A percentile compares a stretch with the other conserved stretches of the same genome.
These are phyloP conservation scores for Mycena sp. DNA, from an alignment of 1,284 basidiomycete genomes.

Conservation along the genomic window DNA sequence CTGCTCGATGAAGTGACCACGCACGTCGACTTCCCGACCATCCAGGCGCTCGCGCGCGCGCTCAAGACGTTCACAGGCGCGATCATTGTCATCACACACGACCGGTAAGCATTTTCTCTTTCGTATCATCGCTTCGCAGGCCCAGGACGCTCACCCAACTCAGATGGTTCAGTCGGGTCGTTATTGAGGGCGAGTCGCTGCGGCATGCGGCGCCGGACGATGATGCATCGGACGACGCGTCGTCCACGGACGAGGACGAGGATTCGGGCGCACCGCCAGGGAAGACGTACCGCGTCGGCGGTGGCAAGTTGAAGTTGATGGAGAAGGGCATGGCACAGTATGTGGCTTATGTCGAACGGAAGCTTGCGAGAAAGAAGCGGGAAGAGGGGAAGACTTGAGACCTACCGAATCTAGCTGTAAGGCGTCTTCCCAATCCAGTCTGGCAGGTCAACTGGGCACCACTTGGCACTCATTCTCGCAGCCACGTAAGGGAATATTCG, in stretches of 20 bases:
- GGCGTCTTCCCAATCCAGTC: no score
- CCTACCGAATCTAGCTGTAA: no score
- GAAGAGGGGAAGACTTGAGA: slow-evolving; percentile 26
- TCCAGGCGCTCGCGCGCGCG: slow-evolving; percentile 65
- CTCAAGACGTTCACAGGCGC: slow-evolving; percentile 66
- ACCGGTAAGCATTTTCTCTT: slow-evolving; percentile 59
- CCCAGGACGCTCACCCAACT: no score
- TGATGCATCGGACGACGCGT: slow-evolving; percentile 34
- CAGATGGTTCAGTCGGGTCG: slow-evolving; percentile 40
- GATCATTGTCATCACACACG: slow-evolving; percentile 75
- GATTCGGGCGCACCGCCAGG: slow-evolving; percentile 45
- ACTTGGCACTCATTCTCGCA: no score
- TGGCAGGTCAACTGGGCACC: no score
- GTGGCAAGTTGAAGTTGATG: slow-evolving; percentile 50
- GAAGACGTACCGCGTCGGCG: slow-evolving; percentile 53
- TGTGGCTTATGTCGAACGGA: slow-evolving; percentile 31
- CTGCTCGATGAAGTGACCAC: slow-evolving; percentile 76
- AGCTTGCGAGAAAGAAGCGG: slow-evolving; percentile 30
- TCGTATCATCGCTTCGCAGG: no score
- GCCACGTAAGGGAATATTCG: no score
- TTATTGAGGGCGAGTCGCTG: slow-evolving; percentile 46
- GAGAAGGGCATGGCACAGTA: slow-evolving; percentile 48
- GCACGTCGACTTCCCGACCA: slow-evolving; percentile 75
- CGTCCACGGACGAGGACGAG: slow-evolving; percentile 38
- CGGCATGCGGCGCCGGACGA: slow-evolving; percentile 22